phyloP scores from a whole-genome alignment of 2,329 filamentous ascomycete species.

The Acarospora socialis region DNA sequence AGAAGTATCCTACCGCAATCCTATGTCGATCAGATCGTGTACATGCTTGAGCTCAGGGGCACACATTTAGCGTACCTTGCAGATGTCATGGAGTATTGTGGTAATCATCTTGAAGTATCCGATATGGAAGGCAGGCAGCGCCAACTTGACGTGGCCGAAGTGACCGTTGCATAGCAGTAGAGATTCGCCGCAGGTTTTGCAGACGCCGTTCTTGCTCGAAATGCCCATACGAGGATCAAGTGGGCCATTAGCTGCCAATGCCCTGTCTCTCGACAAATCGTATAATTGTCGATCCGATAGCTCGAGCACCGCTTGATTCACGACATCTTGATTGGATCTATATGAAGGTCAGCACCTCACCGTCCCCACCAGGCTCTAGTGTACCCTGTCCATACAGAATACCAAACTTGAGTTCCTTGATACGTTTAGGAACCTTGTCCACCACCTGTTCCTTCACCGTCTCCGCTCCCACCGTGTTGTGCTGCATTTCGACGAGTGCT shows the following conservation, averaged over 20 bases:
- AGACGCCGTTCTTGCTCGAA: constrained; percentile 67
- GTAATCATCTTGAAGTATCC: constrained; percentile 92
- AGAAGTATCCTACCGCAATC: constrained; percentile 76
- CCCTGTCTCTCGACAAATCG: constrained; percentile 68
- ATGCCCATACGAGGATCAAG: constrained; percentile 80
- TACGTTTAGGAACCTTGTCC: constrained; percentile 77
- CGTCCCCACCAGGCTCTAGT: constrained; percentile 1
- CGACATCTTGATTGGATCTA: constrained; percentile 83
- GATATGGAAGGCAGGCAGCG: constrained; percentile 86
- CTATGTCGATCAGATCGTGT: constrained; percentile 24
- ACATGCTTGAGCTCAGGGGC: too few species aligned
- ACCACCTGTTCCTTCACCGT: constrained; percentile 73
- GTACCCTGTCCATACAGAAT: constrained; percentile 49
- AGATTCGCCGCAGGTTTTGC: constrained; percentile 68
- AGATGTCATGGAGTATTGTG: constrained; percentile 83
- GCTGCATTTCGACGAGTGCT: constrained; percentile 14
- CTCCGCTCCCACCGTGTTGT: constrained; percentile 29
- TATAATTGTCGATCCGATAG: constrained; percentile 90
- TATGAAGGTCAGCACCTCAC: constrained; percentile 4
- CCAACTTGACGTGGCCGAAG: constrained; percentile 84
- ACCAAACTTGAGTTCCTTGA: constrained; percentile 87
- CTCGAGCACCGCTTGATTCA: constrained; percentile 87
- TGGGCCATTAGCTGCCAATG: constrained; percentile 66
- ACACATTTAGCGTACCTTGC: constrained; percentile 44
- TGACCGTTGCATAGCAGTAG: constrained; percentile 83